A percentile compares a stretch with the other conserved stretches of the same genome.
phyloP scores from a whole-genome alignment of 208 protist species.

The Leishmania amazonensis region DNA sequence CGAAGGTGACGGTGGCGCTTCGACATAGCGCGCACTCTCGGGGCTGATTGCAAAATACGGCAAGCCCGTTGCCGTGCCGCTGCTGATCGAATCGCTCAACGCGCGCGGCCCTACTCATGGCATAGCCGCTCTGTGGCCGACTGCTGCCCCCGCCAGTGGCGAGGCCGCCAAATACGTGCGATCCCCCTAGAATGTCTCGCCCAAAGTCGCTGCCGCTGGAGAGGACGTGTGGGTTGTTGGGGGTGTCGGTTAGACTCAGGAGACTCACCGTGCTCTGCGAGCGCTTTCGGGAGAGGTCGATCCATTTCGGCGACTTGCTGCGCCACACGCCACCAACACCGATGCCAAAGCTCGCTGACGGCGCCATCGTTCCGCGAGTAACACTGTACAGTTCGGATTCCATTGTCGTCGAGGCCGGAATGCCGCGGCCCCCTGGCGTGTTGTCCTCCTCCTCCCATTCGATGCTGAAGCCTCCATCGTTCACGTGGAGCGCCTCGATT shows the following conservation, averaged over 20 bases:
- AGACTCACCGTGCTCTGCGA: slow-evolving; percentile 13
- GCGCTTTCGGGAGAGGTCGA: neutral
- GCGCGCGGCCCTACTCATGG: neutral
- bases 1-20: slow-evolving; percentile 41
- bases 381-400: no score
- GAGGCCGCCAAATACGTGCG: slow-evolving; percentile 13
- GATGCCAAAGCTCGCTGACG: neutral
- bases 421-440: neutral
- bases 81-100: slow-evolving; percentile 6
- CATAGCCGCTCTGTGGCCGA: slow-evolving; percentile 7
- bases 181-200: slow-evolving; percentile 2
- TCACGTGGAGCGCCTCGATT: neutral
- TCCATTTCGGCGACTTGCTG: slow-evolving; percentile 4
- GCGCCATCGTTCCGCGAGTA: neutral
- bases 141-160: neutral
- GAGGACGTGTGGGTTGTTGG: neutral
- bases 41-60: slow-evolving; percentile 44
- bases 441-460: slow-evolving; percentile 10
- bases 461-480: slow-evolving; percentile 13
- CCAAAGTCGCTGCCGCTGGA: slow-evolving; percentile 18
- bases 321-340: neutral
- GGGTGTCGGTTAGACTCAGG: slow-evolving; percentile 5
- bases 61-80: slow-evolving; percentile 29
- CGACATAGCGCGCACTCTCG: slow-evolving; percentile 57
- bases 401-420: neutral